Conservation (phyloP, 495 filamentous ascomycete species). For the Talaromyces nanjingensis region DNA sequence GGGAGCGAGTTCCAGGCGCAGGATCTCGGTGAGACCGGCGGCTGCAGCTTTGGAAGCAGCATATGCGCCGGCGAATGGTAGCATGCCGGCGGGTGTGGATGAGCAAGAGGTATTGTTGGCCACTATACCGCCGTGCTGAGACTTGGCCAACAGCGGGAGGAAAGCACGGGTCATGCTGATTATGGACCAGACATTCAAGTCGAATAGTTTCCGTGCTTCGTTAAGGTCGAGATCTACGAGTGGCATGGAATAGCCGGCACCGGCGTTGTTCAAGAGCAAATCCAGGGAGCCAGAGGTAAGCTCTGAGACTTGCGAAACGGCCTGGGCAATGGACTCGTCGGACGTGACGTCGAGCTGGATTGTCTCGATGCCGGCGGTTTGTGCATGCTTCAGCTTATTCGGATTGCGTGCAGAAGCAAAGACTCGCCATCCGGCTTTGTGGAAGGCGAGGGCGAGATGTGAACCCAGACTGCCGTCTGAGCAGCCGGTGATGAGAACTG, state of each 20-base stretch:
- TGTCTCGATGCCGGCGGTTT: constrained; percentile 19
- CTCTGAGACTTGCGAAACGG: constrained; percentile 4
- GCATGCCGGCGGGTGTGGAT: constrained; percentile 11
- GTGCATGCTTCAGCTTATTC: constrained; percentile 26
- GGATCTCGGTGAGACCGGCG: constrained; percentile 17
- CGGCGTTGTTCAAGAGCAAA: constrained; percentile 38
- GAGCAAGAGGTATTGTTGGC: constrained; percentile 20
- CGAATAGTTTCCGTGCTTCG: constrained; percentile 30
- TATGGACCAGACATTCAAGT: constrained; percentile 33
- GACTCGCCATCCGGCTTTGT: constrained; percentile 29
- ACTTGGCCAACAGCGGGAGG: constrained; percentile 30
- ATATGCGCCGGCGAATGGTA: constrained; percentile 18
- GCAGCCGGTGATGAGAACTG: constrained; percentile 40
- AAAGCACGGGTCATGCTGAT: constrained; percentile 34
- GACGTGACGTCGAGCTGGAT: constrained; percentile 29
- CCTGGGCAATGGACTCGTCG: constrained; percentile 18
- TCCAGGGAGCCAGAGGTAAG: constrained; percentile 22
- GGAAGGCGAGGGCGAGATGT: constrained; percentile 33
- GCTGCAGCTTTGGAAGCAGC: constrained; percentile 23
- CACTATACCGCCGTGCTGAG: constrained; percentile 18
- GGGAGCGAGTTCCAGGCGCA: constrained; percentile 26
- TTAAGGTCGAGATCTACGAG: constrained; percentile 25
- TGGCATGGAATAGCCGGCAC: constrained; percentile 23
- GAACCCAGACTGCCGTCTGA: constrained; percentile 35
- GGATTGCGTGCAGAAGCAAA: constrained; percentile 40